These are phyloP conservation scores for Naganishia sp. DNA, from an alignment of 1,284 basidiomycete species.

Conservation along the genomic window DNA sequence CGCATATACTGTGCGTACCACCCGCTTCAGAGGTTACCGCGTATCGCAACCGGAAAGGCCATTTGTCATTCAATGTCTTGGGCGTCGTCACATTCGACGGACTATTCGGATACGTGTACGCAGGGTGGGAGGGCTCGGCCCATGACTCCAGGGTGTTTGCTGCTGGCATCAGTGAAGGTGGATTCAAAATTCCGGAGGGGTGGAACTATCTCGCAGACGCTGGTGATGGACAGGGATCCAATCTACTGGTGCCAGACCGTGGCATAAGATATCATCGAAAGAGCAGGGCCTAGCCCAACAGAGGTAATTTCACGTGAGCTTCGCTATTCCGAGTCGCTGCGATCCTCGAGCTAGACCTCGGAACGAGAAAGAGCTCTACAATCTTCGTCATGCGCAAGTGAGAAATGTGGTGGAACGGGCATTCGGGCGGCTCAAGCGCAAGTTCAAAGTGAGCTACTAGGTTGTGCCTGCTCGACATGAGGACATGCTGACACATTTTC, in stretches of 20 bases:
- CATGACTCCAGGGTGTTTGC: constrained; percentile 2
- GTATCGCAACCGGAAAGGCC: constrained; percentile 8
- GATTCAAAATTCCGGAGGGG: background rate
- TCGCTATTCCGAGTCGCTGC: no score
- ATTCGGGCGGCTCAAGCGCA: no score
- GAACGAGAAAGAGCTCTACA: no score
- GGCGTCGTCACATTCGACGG: constrained; percentile 2
- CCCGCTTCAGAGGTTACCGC: no score
- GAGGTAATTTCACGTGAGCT: background rate
- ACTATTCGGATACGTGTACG: background rate
- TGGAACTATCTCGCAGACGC: constrained; percentile 21
- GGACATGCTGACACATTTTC: no score
- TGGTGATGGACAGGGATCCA: background rate
- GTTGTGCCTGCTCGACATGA: no score
- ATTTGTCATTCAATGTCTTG: constrained; percentile 18
- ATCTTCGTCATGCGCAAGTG: no score
- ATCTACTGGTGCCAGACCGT: constrained; percentile 5
- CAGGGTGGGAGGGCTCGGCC: constrained; percentile 29
- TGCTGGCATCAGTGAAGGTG: background rate
- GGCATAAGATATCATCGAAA: constrained; percentile 11
- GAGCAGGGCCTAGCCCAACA: background rate
- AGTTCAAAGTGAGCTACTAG: no score
- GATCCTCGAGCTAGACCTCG: background rate
- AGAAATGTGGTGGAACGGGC: no score
- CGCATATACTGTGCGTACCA: constrained; percentile 15